phyloP scores from a whole-genome alignment of 2,329 filamentous ascomycete genomes.

The Endothia cerciana region DNA sequence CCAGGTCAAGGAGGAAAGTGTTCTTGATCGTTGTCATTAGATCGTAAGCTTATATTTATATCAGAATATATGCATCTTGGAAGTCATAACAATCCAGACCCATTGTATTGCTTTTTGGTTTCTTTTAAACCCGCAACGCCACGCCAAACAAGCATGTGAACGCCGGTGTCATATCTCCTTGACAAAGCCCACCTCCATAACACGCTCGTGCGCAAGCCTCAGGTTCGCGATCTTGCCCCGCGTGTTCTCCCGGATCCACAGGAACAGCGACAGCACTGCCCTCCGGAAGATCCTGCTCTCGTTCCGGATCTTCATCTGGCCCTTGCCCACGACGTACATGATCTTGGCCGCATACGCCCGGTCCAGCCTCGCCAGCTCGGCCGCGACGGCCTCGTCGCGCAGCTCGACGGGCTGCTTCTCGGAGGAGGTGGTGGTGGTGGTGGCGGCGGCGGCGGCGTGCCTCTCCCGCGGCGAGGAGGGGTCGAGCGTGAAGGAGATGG shows the following conservation, averaged over 20 bases:
- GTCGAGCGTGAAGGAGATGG: constrained; percentile 7
- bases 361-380: constrained; percentile 50
- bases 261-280: constrained; percentile 55
- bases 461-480: background rate
- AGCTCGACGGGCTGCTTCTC: constrained; percentile 33
- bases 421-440: background rate
- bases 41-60: background rate
- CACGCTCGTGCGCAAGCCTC: constrained; percentile 57
- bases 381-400: constrained; percentile 34
- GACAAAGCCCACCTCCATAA: constrained; percentile 70
- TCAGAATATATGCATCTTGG: background rate
- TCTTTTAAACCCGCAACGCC: background rate
- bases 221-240: constrained; percentile 67
- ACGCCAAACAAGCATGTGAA: background rate
- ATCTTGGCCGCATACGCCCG: constrained; percentile 52
- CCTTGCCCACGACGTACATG: constrained; percentile 62
- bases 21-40: background rate
- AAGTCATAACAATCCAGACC: background rate
- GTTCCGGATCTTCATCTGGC: constrained; percentile 55
- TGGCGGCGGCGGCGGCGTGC: background rate
- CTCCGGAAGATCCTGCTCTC: constrained; percentile 48
- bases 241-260: constrained; percentile 67
- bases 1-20: too few relatives aligned
- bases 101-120: background rate
- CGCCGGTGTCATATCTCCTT: constrained; percentile 56